Conservation (phyloP, 148 eudicot genomes). For the Vaccinium corymbosum region DNA sequence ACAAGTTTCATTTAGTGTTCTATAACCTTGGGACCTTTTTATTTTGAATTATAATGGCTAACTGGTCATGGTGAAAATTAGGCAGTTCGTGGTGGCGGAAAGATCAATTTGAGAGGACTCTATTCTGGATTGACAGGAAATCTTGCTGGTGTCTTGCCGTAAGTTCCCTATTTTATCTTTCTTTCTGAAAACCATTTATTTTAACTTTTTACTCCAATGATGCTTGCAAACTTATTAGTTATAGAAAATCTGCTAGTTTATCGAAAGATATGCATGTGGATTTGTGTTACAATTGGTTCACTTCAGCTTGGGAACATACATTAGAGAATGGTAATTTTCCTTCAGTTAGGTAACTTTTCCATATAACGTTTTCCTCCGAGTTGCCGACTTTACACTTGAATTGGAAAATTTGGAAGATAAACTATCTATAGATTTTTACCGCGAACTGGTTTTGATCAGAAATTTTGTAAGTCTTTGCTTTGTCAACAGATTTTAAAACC, state of each 20-base stretch:
- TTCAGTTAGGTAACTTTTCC: not conserved
- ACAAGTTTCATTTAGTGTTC: not conserved
- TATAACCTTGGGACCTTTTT: not conserved
- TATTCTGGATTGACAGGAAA: slow-evolving; percentile 82
- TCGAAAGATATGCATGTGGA: not conserved
- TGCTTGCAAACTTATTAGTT: not conserved
- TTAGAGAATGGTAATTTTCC: not conserved
- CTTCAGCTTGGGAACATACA: not conserved
- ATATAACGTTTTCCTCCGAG: not conserved
- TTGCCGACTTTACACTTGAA: not conserved
- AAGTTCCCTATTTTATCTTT: slow-evolving; percentile 25
- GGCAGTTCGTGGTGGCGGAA: slow-evolving; percentile 69
- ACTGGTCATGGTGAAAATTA: slow-evolving; percentile 21
- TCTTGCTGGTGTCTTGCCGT: slow-evolving; percentile 81
- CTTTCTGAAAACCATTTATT: not conserved
- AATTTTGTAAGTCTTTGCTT: not conserved
- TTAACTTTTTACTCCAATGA: not conserved
- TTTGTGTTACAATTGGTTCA: not conserved
- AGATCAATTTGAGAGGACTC: slow-evolving; percentile 64
- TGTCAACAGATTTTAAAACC: not conserved
- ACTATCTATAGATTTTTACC: not conserved
- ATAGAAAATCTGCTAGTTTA: not conserved
- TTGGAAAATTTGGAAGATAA: not conserved
- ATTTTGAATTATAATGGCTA: not conserved
- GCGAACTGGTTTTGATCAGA: not conserved